phyloP scores from a whole-genome alignment of 768 basidiomycete species.

The Naematelia encephala region DNA sequence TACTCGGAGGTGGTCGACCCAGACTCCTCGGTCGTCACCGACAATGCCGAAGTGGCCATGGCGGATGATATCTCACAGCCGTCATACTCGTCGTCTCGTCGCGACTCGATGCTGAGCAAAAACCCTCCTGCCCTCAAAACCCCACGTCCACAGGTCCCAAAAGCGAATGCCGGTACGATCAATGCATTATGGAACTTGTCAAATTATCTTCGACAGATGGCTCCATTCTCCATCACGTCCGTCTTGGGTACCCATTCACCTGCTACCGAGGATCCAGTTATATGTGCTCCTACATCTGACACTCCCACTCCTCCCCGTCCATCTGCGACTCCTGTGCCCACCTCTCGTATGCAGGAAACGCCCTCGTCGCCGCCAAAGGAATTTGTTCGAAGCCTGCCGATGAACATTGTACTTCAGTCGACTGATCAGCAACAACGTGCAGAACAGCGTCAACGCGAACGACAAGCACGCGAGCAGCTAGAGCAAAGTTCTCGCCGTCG shows the following conservation, averaged over 20 bases:
- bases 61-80: conserved; percentile 29
- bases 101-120: conserved; percentile 7
- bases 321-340: conserved; percentile 12
- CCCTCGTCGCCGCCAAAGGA: conserved; percentile 21
- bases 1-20: conserved; percentile 42
- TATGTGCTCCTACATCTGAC: not conserved
- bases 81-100: conserved; percentile 17
- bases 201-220: conserved; percentile 31
- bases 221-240: conserved; percentile 35
- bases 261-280: conserved; percentile 2
- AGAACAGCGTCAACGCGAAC: conserved; percentile 2
- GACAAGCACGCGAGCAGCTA: not conserved
- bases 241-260: conserved; percentile 17
- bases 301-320: not conserved
- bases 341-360: conserved; percentile 5
- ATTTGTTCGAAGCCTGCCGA: conserved; percentile 38
- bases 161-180: conserved; percentile 7
- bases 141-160: not conserved
- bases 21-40: conserved; percentile 18
- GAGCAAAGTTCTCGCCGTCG: not conserved
- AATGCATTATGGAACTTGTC: conserved; percentile 37
- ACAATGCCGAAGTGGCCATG: conserved; percentile 27
- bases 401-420: conserved; percentile 37
- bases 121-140: not conserved
- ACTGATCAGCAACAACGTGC: conserved; percentile 1